These are phyloP conservation scores for Cladosporium halotolerans DNA, from an alignment of 2,329 filamentous ascomycete genomes.

Conservation along the genomic window DNA sequence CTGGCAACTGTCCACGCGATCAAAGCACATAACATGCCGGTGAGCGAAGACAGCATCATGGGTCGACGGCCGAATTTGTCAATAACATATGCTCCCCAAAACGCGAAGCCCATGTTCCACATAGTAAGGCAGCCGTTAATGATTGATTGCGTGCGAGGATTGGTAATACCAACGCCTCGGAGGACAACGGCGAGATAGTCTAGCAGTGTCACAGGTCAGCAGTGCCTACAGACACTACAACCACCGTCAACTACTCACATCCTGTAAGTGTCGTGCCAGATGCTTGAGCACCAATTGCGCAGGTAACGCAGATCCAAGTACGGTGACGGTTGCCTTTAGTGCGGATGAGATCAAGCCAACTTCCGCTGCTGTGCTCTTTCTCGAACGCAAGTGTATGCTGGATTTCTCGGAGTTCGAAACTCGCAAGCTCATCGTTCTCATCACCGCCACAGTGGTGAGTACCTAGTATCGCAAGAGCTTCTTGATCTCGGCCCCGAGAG, in stretches of 20 bases:
- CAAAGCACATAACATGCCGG: conserved; percentile 26
- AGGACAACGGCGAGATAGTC: conserved; percentile 26
- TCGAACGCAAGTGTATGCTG: conserved; percentile 40
- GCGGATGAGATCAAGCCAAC: conserved; percentile 39
- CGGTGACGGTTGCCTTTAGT: conserved; percentile 48
- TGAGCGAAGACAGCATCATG: conserved; percentile 26
- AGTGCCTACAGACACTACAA: too few relatives aligned
- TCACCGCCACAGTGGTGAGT: conserved; percentile 47
- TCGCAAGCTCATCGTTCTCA: conserved; percentile 35
- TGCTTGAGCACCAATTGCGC: conserved; percentile 51
- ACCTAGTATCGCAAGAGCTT: conserved; percentile 44
- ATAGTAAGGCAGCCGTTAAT: conserved; percentile 49
- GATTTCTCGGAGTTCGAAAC: conserved; percentile 44
- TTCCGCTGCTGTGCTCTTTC: conserved; percentile 37
- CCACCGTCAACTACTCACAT: conserved; percentile 14
- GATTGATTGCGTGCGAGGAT: conserved; percentile 26
- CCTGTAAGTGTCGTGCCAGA: conserved; percentile 45
- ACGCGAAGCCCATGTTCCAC: conserved; percentile 47
- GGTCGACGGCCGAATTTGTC: conserved; percentile 23
- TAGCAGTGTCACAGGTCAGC: neutral
- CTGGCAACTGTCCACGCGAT: conserved; percentile 30
- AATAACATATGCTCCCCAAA: conserved; percentile 28
- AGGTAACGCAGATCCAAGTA: conserved; percentile 44
- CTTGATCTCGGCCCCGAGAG: conserved; percentile 42
- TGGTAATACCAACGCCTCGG: conserved; percentile 25